Evolutionary conservation across 495 filamentous ascomycete species (phyloP).

Genomic region (Aspergillus homomorphus): DNA sequence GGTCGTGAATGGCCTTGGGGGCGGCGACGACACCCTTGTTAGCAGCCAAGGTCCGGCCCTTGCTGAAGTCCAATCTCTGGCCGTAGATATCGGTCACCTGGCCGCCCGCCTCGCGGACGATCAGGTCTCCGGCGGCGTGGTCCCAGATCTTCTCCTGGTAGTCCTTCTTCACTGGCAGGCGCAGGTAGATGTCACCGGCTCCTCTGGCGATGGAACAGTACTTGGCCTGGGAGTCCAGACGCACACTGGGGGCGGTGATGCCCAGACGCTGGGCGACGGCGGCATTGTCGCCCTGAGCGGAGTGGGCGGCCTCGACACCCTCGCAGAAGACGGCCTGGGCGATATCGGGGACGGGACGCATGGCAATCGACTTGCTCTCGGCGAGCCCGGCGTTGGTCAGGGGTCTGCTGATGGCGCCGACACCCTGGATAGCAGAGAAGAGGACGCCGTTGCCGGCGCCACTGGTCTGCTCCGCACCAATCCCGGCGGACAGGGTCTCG

Average conservation of each 20-base stretch:
- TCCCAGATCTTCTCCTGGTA: constrained; percentile 99
- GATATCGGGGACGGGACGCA: constrained; percentile 73
- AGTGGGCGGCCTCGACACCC: constrained; percentile 89
- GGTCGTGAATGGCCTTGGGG: constrained; percentile 64
- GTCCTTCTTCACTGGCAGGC: constrained; percentile 74
- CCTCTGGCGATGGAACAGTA: constrained; percentile 95
- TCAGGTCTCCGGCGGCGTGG: constrained; percentile 93
- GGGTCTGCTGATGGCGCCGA: constrained; percentile 75
- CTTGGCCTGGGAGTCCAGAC: constrained; percentile 97
- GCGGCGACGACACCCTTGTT: constrained; percentile 96
- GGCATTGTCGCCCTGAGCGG: constrained; percentile 78
- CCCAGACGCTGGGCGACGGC: constrained; percentile 79
- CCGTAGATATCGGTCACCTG: constrained; percentile 84
- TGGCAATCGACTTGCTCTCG: constrained; percentile 62
- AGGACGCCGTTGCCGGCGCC: constrained; percentile 72
- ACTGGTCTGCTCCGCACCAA: constrained; percentile 65
- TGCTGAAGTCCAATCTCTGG: constrained; percentile 75
- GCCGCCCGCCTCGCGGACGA: constrained; percentile 91
- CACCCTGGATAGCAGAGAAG: constrained; percentile 72
- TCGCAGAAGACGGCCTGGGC: constrained; percentile 87
- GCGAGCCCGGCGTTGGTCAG: constrained; percentile 57
- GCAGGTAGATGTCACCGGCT: constrained; percentile 89
- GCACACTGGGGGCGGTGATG: constrained; percentile 79
- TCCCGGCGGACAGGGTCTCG: constrained; percentile 60
- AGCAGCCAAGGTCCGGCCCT: constrained; percentile 76